These are phyloP conservation scores for Cladorrhinum samala DNA, from an alignment of 495 filamentous ascomycete genomes.

Conservation along the genomic window DNA sequence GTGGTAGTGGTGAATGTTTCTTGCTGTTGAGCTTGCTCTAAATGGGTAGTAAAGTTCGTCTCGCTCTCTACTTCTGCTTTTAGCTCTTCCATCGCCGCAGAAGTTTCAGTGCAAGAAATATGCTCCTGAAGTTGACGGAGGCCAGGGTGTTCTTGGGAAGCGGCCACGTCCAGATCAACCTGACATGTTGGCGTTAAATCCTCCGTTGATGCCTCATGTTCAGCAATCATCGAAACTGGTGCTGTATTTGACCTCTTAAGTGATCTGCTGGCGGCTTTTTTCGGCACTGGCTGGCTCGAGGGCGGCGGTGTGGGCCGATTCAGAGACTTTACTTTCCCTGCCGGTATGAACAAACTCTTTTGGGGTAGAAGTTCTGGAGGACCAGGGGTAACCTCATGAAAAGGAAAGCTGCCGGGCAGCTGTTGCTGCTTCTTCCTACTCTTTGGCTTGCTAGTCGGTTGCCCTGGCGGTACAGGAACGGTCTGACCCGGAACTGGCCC, in stretches of 20 bases:
- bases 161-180: not conserved
- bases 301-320: slow-evolving; percentile 14
- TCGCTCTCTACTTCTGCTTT: slow-evolving; percentile 2
- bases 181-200: slow-evolving; percentile 5
- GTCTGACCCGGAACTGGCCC: slow-evolving; percentile 4
- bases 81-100: not conserved
- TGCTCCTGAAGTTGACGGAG: not conserved
- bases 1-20: not conserved
- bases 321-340: slow-evolving; percentile 21
- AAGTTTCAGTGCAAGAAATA: not conserved
- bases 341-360: slow-evolving; percentile 40
- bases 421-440: slow-evolving; percentile 9
- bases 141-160: not conserved
- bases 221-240: slow-evolving; percentile 12
- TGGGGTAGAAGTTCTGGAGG: slow-evolving; percentile 40
- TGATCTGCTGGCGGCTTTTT: slow-evolving; percentile 13
- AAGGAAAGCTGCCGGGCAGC: slow-evolving; percentile 24
- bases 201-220: slow-evolving; percentile 7
- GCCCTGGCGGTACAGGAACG: slow-evolving; percentile 8
- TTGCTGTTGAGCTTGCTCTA: not conserved
- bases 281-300: slow-evolving; percentile 6
- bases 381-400: slow-evolving; percentile 35
- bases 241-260: slow-evolving; percentile 25
- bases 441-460: slow-evolving; percentile 6
- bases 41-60: not conserved